Conservation (phyloP, 2,329 filamentous ascomycete species). For the Arachnopeziza araneosa region DNA sequence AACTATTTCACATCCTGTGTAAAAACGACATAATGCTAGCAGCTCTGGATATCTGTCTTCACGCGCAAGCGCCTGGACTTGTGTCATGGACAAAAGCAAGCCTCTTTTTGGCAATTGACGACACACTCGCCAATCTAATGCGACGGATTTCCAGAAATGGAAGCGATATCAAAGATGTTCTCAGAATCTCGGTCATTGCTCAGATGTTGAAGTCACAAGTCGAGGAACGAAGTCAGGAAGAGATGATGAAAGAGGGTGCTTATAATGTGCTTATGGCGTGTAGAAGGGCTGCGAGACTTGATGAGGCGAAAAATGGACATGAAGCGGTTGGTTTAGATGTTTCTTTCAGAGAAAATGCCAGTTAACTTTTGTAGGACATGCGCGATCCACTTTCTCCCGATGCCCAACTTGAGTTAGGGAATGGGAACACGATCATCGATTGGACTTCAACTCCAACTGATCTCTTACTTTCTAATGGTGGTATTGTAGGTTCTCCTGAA, state of each 20-base stretch:
- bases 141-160: conserved; percentile 9
- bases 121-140: conserved; percentile 9
- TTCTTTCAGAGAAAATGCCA: neutral
- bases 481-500: neutral
- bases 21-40: conserved; percentile 15
- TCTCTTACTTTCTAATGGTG: neutral
- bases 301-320: neutral
- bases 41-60: conserved; percentile 10
- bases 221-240: conserved; percentile 2
- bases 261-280: conserved; percentile 11
- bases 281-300: conserved; percentile 1
- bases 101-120: conserved; percentile 13
- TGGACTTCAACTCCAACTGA: neutral
- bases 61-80: conserved; percentile 3
- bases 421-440: neutral
- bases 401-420: neutral
- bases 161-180: conserved; percentile 15
- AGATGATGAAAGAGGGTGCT: conserved; percentile 13
- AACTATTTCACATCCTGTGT: conserved; percentile 16
- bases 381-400: neutral
- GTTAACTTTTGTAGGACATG: neutral
- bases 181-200: conserved; percentile 11
- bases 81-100: conserved; percentile 14
- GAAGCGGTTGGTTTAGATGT: neutral
- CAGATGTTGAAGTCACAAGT: conserved; percentile 9